A percentile compares a stretch with the other conserved stretches of the same genome.
Conservation (phyloP, 2,329 filamentous ascomycete genomes). For the Claviceps purpurea region DNA sequence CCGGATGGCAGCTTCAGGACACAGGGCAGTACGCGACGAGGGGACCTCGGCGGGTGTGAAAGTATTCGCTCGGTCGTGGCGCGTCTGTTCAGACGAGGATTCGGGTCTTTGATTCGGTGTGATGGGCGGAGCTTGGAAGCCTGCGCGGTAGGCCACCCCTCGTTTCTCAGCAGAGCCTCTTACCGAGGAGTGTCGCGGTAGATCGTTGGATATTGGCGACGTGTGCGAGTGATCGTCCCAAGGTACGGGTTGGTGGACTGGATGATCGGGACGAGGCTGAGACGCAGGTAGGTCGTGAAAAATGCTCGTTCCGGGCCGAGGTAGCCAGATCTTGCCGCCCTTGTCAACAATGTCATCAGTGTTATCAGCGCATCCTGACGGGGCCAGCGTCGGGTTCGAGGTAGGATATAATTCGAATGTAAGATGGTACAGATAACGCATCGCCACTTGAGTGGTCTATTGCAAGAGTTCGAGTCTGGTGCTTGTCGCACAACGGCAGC, state of each 20-base stretch:
- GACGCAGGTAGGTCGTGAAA: slow-evolving; percentile 40
- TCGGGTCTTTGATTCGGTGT: slow-evolving; percentile 20
- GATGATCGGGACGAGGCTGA: slow-evolving; percentile 23
- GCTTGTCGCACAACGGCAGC: too few relatives aligned
- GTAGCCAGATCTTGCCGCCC: slow-evolving; percentile 33
- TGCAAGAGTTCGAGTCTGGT: background rate
- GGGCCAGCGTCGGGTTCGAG: slow-evolving; percentile 19
- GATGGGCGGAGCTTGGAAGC: too few relatives aligned
- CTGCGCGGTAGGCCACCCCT: too few relatives aligned
- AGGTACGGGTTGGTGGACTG: slow-evolving; percentile 11
- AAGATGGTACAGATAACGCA: slow-evolving; percentile 55
- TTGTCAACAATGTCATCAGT: too few relatives aligned
- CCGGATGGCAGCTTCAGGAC: slow-evolving; percentile 33
- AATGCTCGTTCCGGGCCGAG: slow-evolving; percentile 32
- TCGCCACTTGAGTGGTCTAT: slow-evolving; percentile 14
- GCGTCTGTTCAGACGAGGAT: slow-evolving; percentile 26
- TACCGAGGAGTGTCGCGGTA: background rate
- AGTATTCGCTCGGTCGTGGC: slow-evolving; percentile 25
- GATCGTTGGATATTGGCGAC: background rate
- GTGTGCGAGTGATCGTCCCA: background rate
- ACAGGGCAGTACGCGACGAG: slow-evolving; percentile 28
- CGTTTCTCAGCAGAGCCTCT: too few relatives aligned
- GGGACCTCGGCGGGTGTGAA: slow-evolving; percentile 23
- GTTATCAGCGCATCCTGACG: slow-evolving; percentile 3
- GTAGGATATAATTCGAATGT: slow-evolving; percentile 50